These are phyloP conservation scores for Arabis hirsuta DNA, from an alignment of 345 rosid genomes.

Conservation along the genomic window DNA sequence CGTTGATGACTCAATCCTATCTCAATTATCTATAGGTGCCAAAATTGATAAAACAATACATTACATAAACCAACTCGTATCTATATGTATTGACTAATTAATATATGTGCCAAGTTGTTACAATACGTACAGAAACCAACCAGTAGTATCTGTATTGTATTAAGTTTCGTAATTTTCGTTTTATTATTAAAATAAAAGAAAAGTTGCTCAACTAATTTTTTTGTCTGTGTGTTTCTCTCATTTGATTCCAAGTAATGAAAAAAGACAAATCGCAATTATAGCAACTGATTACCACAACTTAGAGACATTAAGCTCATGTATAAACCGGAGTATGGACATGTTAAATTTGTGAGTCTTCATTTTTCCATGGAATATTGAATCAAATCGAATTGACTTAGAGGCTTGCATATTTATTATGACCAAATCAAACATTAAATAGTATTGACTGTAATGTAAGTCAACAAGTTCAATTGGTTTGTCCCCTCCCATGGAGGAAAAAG, in stretches of 20 bases:
- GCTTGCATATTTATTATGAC: background rate
- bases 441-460: conserved; percentile 15
- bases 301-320: background rate
- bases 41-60: background rate
- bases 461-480: conserved; percentile 12
- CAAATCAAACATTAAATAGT: background rate
- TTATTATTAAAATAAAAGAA: background rate
- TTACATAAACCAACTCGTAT: conserved; percentile 17
- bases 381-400: background rate
- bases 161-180: background rate
- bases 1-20: conserved; percentile 8
- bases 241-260: background rate
- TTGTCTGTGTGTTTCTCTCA: background rate
- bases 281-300: conserved; percentile 22
- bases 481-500: background rate
- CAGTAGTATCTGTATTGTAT: background rate
- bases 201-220: conserved; percentile 13
- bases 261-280: conserved; percentile 4
- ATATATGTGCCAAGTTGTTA: conserved; percentile 1
- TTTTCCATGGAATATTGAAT: background rate
- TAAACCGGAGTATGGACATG: background rate
- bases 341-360: background rate
- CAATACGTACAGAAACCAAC: conserved; percentile 7
- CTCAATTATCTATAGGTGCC: conserved; percentile 3
- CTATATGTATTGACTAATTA: conserved; percentile 2